phyloP scores from a whole-genome alignment of 768 basidiomycete species.

The Suillus occidentalis region DNA sequence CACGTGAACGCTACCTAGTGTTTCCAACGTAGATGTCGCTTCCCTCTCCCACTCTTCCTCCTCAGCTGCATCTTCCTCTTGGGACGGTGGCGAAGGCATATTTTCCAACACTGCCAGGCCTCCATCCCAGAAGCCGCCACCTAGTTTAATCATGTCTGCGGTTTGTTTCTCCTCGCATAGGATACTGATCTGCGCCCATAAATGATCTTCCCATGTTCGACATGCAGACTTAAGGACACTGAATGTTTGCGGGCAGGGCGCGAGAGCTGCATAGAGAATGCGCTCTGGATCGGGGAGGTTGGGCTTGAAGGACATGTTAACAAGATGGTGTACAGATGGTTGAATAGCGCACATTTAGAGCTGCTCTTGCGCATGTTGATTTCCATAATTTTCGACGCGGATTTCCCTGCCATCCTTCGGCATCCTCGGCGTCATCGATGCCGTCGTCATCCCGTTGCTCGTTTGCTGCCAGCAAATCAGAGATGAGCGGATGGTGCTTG shows the following conservation, averaged over 20 bases:
- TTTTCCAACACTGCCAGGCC: slow-evolving; percentile 49
- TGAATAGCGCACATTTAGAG: slow-evolving; percentile 47
- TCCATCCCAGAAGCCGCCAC: slow-evolving; percentile 80
- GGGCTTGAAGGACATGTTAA: slow-evolving; percentile 35
- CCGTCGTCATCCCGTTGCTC: slow-evolving; percentile 49
- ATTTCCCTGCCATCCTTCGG: slow-evolving; percentile 72
- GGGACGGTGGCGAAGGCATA: slow-evolving; percentile 28
- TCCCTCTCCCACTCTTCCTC: slow-evolving; percentile 69
- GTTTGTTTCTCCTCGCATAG: slow-evolving; percentile 81
- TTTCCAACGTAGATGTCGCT: slow-evolving; percentile 55
- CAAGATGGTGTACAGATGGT: neutral
- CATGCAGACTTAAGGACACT: slow-evolving; percentile 70
- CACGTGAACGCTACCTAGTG: slow-evolving; percentile 55
- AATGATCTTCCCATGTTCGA: slow-evolving; percentile 90
- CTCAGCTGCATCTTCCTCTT: slow-evolving; percentile 35
- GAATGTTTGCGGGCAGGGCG: slow-evolving; percentile 67
- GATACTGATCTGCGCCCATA: slow-evolving; percentile 88
- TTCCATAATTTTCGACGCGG: slow-evolving; percentile 84
- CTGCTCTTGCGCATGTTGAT: slow-evolving; percentile 74
- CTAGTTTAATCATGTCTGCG: slow-evolving; percentile 60
- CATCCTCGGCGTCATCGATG: slow-evolving; percentile 41
- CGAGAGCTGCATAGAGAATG: slow-evolving; percentile 84
- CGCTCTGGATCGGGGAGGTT: slow-evolving; percentile 72
- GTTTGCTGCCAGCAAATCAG: slow-evolving; percentile 44
- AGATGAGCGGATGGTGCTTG: slow-evolving; percentile 16